phyloP scores from a whole-genome alignment of 2,329 filamentous ascomycete genomes.

The Clarireedia monteithiana region DNA sequence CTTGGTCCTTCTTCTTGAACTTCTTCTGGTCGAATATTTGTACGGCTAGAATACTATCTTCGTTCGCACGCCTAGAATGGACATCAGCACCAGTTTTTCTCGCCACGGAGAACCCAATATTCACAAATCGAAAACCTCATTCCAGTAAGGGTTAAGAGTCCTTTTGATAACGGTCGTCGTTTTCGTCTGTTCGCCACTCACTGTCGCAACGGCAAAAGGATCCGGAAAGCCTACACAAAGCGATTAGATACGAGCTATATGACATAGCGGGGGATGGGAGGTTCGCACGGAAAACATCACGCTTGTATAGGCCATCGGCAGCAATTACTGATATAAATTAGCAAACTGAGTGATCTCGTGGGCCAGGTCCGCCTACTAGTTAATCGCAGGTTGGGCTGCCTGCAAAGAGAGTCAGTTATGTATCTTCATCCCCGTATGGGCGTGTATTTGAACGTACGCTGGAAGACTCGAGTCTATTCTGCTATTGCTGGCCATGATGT shows the following conservation, averaged over 20 bases:
- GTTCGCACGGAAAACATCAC: constrained; percentile 93
- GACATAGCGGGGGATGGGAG: not conserved
- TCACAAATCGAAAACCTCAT: constrained; percentile 96
- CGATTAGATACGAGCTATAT: constrained; percentile 12
- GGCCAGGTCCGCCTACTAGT: constrained; percentile 61
- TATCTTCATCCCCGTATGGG: constrained; percentile 12
- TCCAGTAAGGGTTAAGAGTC: constrained; percentile 99
- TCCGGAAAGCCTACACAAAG: constrained; percentile 74
- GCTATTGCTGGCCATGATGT: constrained; percentile 36
- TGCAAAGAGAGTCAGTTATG: constrained; percentile 31
- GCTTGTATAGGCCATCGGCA: constrained; percentile 95
- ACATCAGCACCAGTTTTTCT: constrained; percentile 15
- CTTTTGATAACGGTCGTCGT: constrained; percentile 97
- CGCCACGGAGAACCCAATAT: constrained; percentile 8
- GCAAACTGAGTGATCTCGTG: not conserved
- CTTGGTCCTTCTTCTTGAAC: constrained; percentile 99
- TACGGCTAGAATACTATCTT: constrained; percentile 93
- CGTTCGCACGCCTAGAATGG: constrained; percentile 66
- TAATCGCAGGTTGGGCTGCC: constrained; percentile 81
- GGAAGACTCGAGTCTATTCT: constrained; percentile 55
- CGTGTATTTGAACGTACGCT: constrained; percentile 42
- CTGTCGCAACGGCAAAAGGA: constrained; percentile 92
- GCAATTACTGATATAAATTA: constrained; percentile 72
- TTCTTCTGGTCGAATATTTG: constrained; percentile 99
- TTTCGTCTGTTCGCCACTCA: constrained; percentile 96